Evolutionary conservation across 371 early-diverging fungal genomes (phyloP).

Genomic region (Mucor lusitanicus): DNA sequence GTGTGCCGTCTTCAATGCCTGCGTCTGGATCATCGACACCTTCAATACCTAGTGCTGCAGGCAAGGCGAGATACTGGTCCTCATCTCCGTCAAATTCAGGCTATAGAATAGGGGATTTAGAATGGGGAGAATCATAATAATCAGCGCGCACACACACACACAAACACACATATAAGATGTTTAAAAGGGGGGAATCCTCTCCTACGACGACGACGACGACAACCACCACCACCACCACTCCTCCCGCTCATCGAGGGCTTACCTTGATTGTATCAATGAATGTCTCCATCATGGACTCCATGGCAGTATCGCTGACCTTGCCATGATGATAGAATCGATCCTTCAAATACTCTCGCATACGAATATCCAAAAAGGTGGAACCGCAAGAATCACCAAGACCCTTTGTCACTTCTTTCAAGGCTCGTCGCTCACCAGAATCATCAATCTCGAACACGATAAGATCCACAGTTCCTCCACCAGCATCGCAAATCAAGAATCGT

Average conservation of each 20-base stretch:
- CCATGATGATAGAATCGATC: slow-evolving; percentile 44
- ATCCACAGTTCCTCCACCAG: slow-evolving; percentile 70
- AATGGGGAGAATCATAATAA: slow-evolving; percentile 2
- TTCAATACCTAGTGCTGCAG: slow-evolving; percentile 56
- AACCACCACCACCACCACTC: background rate
- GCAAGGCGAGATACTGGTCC: slow-evolving; percentile 57
- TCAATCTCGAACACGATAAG: slow-evolving; percentile 55
- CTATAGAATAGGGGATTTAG: slow-evolving; percentile 20
- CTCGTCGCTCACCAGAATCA: slow-evolving; percentile 41
- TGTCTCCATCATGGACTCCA: slow-evolving; percentile 52
- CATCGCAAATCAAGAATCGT: slow-evolving; percentile 67
- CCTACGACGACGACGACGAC: too few species aligned
- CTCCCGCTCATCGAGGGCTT: slow-evolving; percentile 1
- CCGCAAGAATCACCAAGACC: slow-evolving; percentile 61
- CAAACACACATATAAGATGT: background rate
- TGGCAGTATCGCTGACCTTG: slow-evolving; percentile 46
- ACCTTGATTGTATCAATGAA: slow-evolving; percentile 53
- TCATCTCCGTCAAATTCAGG: slow-evolving; percentile 66
- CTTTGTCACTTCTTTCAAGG: slow-evolving; percentile 55
- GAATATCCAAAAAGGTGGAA: slow-evolving; percentile 57
- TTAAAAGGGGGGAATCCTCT: background rate
- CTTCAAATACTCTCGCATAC: slow-evolving; percentile 52
- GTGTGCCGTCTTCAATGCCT: slow-evolving; percentile 59
- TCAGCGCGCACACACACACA: background rate
- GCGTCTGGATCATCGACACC: slow-evolving; percentile 56